Percentiles rank a stretch among this genome's conserved stretches.
These are phyloP conservation scores for Chlamydomonas sp. DNA, from an alignment of 139 green algal species.

Conservation along the genomic window DNA sequence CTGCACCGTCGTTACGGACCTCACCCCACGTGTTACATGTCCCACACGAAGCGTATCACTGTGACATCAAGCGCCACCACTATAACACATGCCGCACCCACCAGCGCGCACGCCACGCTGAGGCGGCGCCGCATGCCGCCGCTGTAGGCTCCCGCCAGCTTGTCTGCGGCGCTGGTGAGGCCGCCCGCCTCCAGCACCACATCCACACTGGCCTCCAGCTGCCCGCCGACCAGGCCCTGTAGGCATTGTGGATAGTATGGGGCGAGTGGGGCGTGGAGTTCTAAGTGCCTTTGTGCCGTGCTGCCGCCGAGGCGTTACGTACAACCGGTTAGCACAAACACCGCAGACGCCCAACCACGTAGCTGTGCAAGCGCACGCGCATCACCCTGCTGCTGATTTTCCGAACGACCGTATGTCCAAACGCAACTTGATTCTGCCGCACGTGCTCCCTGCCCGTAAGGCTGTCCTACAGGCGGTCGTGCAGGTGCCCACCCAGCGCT, in stretches of 20 bases:
- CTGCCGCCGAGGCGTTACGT: too few relatives aligned
- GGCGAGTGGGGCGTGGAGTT: background rate
- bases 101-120: conserved; percentile 85
- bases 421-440: conserved; percentile 61
- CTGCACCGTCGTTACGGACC: too few relatives aligned
- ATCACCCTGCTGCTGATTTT: background rate
- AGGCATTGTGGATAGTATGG: background rate
- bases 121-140: conserved; percentile 88
- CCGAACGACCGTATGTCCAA: background rate
- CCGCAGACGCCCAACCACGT: too few relatives aligned
- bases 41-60: too few relatives aligned
- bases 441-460: conserved; percentile 76
- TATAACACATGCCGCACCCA: conserved; percentile 76
- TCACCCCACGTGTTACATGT: too few relatives aligned
- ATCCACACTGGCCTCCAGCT: conserved; percentile 17
- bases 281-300: background rate
- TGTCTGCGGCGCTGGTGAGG: conserved; percentile 55
- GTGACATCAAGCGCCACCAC: too few relatives aligned
- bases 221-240: conserved; percentile 18
- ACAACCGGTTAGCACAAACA: too few relatives aligned
- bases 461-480: conserved; percentile 86
- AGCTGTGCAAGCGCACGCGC: background rate
- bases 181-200: conserved; percentile 4
- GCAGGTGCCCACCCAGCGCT: conserved; percentile 17
- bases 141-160: conserved; percentile 69